These are phyloP conservation scores for Bondarzewia mesenterica DNA, from an alignment of 1,284 basidiomycete species.

Conservation along the genomic window DNA sequence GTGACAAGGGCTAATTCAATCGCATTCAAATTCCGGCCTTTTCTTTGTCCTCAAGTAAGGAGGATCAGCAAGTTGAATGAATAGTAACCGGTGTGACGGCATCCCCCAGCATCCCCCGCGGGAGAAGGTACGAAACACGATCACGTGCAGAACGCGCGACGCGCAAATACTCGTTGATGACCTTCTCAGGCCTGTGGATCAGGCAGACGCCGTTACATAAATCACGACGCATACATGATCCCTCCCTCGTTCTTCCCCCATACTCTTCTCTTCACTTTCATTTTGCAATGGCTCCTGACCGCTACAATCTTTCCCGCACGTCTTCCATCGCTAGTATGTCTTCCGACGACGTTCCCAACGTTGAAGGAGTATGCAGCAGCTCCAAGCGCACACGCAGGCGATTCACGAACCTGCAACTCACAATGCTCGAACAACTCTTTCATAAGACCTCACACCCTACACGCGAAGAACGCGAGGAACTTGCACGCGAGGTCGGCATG, in stretches of 20 bases:
- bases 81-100: too few relatives aligned
- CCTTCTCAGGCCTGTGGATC: conserved; percentile 5
- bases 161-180: conserved; percentile 9
- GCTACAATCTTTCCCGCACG: conserved; percentile 17
- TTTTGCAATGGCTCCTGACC: conserved; percentile 6
- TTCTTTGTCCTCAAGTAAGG: too few relatives aligned
- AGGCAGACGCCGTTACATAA: conserved; percentile 5
- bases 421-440: conserved; percentile 65
- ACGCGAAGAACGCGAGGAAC: conserved; percentile 57
- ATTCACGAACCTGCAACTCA: conserved; percentile 59
- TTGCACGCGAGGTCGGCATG: conserved; percentile 55
- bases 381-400: conserved; percentile 52
- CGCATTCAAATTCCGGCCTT: not conserved
- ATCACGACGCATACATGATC: not conserved
- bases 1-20: not conserved
- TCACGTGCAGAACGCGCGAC: conserved; percentile 4
- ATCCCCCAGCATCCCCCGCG: not conserved
- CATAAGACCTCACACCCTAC: conserved; percentile 63
- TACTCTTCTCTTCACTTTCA: conserved; percentile 2
- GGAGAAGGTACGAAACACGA: not conserved
- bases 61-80: too few relatives aligned
- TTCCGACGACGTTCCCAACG: conserved; percentile 9
- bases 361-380: conserved; percentile 12
- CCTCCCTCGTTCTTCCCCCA: conserved; percentile 2
- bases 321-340: conserved; percentile 15